Conservation (phyloP, 2,329 filamentous ascomycete species). For the Tolypocladium pustulatum region DNA sequence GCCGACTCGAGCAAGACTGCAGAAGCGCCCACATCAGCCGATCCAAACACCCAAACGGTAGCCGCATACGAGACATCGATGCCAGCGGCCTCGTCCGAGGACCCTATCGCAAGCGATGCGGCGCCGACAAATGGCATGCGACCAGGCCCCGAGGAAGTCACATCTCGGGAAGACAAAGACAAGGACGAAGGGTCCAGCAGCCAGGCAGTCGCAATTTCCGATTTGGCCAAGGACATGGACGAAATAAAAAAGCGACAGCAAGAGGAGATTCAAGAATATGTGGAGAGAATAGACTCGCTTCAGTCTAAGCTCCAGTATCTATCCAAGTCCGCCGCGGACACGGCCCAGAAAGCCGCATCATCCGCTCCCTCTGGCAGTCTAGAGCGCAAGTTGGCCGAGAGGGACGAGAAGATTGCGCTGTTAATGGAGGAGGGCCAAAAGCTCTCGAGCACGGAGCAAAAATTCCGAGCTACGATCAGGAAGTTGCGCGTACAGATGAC, state of each 20-base stretch:
- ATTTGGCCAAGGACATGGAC: conserved; percentile 11
- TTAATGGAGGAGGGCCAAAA: conserved; percentile 89
- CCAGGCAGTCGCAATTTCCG: background rate
- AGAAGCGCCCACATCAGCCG: background rate
- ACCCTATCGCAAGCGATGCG: background rate
- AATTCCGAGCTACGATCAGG: conserved; percentile 73
- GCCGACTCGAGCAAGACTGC: background rate
- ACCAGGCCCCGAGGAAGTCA: background rate
- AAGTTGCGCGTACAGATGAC: conserved; percentile 59
- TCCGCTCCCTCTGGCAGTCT: conserved; percentile 51
- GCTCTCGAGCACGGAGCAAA: conserved; percentile 76
- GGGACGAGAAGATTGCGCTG: conserved; percentile 80
- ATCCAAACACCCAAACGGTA: background rate
- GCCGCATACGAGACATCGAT: background rate
- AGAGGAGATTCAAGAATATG: conserved; percentile 72
- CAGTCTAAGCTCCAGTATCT: conserved; percentile 87
- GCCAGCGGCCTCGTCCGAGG: background rate
- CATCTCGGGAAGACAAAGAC: background rate
- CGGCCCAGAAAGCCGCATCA: conserved; percentile 59
- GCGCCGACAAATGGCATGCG: background rate
- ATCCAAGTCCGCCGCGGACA: conserved; percentile 66
- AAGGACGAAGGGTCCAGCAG: background rate
- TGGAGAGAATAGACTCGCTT: conserved; percentile 84
- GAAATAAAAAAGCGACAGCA: conserved; percentile 39
- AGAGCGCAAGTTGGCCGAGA: conserved; percentile 77